Evolutionary conservation across 345 rosid species (phyloP).

Genomic region (Salix purpurea): DNA sequence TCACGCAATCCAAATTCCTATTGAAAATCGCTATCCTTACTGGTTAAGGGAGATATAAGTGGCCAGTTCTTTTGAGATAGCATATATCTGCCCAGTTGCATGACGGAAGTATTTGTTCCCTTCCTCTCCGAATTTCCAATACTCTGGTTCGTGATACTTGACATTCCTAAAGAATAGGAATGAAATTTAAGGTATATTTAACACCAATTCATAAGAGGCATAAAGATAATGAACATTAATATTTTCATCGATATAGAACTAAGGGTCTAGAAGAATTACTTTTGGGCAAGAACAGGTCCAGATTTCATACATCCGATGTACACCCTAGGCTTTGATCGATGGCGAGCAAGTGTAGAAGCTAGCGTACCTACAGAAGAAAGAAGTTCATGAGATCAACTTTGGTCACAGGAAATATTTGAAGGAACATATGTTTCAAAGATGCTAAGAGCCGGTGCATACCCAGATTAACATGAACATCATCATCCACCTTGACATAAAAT

Average conservation of each 20-base stretch:
- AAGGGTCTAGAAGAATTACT: slow-evolving; percentile 40
- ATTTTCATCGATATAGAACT: neutral
- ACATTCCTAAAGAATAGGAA: slow-evolving; percentile 50
- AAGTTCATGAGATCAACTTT: slow-evolving; percentile 1
- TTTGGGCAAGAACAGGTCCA: slow-evolving; percentile 91
- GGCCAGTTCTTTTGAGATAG: slow-evolving; percentile 91
- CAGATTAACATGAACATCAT: slow-evolving; percentile 97
- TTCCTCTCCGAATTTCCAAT: slow-evolving; percentile 96
- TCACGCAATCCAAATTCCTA: neutral
- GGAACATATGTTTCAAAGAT: neutral
- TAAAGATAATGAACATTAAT: slow-evolving; percentile 2
- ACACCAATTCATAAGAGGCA: neutral
- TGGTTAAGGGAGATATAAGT: slow-evolving; percentile 77
- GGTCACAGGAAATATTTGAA: neutral
- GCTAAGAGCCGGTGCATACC: slow-evolving; percentile 39
- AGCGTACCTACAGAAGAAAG: slow-evolving; percentile 55
- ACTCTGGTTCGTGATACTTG: slow-evolving; percentile 96
- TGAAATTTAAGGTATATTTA: slow-evolving; percentile 1
- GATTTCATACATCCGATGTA: slow-evolving; percentile 98
- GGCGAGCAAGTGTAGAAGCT: slow-evolving; percentile 81
- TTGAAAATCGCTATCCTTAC: slow-evolving; percentile 35
- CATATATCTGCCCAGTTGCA: slow-evolving; percentile 98
- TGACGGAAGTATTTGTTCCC: slow-evolving; percentile 96
- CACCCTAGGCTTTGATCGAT: slow-evolving; percentile 86
- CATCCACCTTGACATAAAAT: slow-evolving; percentile 91